Evolutionary conservation across 2,329 filamentous ascomycete species (phyloP).

Genomic region (Cladosporium sp.): DNA sequence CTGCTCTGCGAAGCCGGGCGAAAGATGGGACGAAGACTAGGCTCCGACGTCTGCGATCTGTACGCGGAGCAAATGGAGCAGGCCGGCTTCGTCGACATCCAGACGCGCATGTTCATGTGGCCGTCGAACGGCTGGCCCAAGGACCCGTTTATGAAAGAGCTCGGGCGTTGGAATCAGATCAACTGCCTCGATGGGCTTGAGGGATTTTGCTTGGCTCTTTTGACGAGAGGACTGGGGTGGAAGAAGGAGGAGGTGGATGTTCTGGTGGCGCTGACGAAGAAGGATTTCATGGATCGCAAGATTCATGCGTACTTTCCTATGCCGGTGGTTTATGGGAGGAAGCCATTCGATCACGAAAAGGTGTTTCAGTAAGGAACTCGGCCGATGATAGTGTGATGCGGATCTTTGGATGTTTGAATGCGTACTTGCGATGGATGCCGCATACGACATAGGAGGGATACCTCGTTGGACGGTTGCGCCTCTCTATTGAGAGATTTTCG

Average conservation of each 20-base stretch:
- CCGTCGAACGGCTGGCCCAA: slow-evolving; percentile 44
- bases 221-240: slow-evolving; percentile 41
- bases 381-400: background rate
- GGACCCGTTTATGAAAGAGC: slow-evolving; percentile 47
- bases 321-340: slow-evolving; percentile 34
- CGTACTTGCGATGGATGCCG: too few relatives aligned
- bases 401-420: background rate
- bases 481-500: too few relatives aligned
- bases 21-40: slow-evolving; percentile 40
- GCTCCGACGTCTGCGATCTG: slow-evolving; percentile 34
- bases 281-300: slow-evolving; percentile 31
- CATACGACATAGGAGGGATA: too few relatives aligned
- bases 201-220: slow-evolving; percentile 39
- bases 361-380: slow-evolving; percentile 2
- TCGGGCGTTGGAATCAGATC: slow-evolving; percentile 43
- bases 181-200: slow-evolving; percentile 41
- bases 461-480: too few relatives aligned
- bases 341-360: slow-evolving; percentile 19
- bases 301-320: slow-evolving; percentile 38
- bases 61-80: slow-evolving; percentile 38
- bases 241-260: slow-evolving; percentile 42
- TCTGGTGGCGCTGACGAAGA: slow-evolving; percentile 33
- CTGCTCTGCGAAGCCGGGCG: slow-evolving; percentile 35
- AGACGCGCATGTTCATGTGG: slow-evolving; percentile 38
- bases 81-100: slow-evolving; percentile 42